Base-by-base conservation (phyloP, 352 stramenopile genomes). In the Phytopythium ostracodes region DNA sequence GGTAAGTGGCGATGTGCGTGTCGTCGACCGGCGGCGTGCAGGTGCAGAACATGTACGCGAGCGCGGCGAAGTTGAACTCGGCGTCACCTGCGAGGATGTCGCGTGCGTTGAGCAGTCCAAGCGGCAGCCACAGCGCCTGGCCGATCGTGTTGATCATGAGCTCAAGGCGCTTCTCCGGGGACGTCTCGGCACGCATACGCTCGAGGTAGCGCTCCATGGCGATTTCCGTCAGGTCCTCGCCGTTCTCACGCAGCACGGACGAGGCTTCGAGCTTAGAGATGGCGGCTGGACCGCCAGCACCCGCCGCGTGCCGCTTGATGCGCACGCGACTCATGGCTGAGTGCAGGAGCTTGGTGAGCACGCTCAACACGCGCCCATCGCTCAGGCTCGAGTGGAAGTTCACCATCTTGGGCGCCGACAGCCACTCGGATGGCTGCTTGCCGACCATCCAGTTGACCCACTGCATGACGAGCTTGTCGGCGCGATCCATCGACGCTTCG, bases 141-240 rank as follows among this genome's bases (percentile, higher is more conserved):
- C 78, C 81, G 42, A 93, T 66, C 27, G 81, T 90, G 52, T 67
- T 75, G 61, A 91, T 77, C 78, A 91, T 82, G 40, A 91, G 60
- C 55, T 90, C 81, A 24, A 93, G 63, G 4, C 81, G 69, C 42
- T 88, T 89, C 57, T 84, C 67, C 24, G 81, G 57, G 9, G 64
- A 75, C 9, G 66, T 64, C 44, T 93, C 84, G 5, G 64, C 67
- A 12, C 68, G 71, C 36, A 93, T 71, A 63, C 84, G 73, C 27
- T 91, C 81, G 52, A 89, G 17, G 59, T 90, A 93, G n/a, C 81
- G 67, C 59, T 89, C 84, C 72, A 88, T 84, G 4, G 72, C 75
- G 56, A 91, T 88, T 57, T 91, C 84, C 0, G 81, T 93, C 15
- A 93, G 66, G n/a, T 90, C 81, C 20, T 91, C 77, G 22, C 84